Evolutionary conservation across 345 rosid species (phyloP), one percentile per base, ranked within the genome.

Genomic region (Citrus trifoliata): DNA sequence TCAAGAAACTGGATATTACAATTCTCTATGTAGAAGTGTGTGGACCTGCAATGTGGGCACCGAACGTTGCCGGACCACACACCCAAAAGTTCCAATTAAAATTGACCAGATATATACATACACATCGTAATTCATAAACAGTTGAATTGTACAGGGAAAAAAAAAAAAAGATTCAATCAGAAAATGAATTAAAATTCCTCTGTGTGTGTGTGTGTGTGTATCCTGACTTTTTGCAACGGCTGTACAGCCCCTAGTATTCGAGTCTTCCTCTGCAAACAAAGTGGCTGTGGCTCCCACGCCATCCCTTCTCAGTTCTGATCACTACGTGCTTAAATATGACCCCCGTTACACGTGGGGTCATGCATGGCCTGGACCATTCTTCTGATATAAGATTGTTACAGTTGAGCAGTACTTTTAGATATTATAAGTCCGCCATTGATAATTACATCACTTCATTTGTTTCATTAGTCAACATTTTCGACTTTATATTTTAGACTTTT

Each of bases 211-310:
- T 32, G 5, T 32, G 33, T 4, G 4, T 1, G 2, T 5, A 35
- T 37, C 19, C 18, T 19, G 53, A 13, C 22, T 2, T 74, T 63
- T 37, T 70, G 61, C 71, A 24, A 28, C 27, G 14, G 25, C 1
- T 3, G 62, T 4, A 4, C 33, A 59, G 51, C 53, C 63, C 28
- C 1, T 5, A 1, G 53, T 38, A 71, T 48, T 28, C 35, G 6
- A 72, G 81, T 72, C 67, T 53, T 64, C 46, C 40, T 35, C 65
- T 25, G 64, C 76, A 70, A 61, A 78, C 81, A 65, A 72, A 76
- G 35, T 35, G 56, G 24, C 25, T 24, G 63, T 59, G 70, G 70
- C 10, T 70, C 60, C 76, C 76, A 58, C 13, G 27, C 61, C 18
- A 21, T 38, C 14, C 74, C 73, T 2, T 16, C 33, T 27, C 14